Evolutionary conservation across 108 stramenopile genomes (phyloP).

Genomic region (Pseudonitzschia multiseries): DNA sequence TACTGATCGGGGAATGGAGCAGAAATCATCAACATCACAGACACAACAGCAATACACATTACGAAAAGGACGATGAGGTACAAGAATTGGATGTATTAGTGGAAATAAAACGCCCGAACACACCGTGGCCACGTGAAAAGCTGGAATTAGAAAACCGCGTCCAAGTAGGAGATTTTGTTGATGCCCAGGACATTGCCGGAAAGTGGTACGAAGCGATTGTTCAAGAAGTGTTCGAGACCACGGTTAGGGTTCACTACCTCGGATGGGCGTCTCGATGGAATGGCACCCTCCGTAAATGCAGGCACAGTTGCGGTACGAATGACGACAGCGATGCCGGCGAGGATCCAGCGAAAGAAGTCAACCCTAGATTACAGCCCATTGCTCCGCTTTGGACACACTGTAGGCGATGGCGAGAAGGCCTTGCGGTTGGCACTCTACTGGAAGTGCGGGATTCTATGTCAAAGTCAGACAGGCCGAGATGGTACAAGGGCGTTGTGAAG

Average conservation of each 20-base stretch:
- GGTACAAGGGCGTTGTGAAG: slow-evolving; percentile 68
- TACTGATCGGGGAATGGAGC: slow-evolving; percentile 61
- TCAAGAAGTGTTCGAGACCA: slow-evolving; percentile 50
- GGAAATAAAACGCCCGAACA: slow-evolving; percentile 53
- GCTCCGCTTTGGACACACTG: slow-evolving; percentile 70
- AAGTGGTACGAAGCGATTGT: slow-evolving; percentile 84
- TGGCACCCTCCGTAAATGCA: slow-evolving; percentile 35
- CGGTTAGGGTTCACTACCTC: slow-evolving; percentile 73
- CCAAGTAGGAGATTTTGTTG: slow-evolving; percentile 76
- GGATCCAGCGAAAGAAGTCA: slow-evolving; percentile 11
- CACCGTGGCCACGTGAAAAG: slow-evolving; percentile 53
- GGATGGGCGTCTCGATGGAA: slow-evolving; percentile 82
- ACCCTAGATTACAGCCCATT: slow-evolving; percentile 40
- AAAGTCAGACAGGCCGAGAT: slow-evolving; percentile 57
- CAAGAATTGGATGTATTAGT: slow-evolving; percentile 51
- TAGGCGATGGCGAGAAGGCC: slow-evolving; percentile 56
- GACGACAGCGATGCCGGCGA: background rate
- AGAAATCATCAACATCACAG: slow-evolving; percentile 4
- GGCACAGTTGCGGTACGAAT: background rate
- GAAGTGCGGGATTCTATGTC: slow-evolving; percentile 69
- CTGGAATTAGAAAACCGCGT: slow-evolving; percentile 68
- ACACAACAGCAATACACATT: background rate
- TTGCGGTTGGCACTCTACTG: slow-evolving; percentile 54
- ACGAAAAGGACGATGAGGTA: background rate
- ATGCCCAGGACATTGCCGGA: slow-evolving; percentile 74